Evolutionary conservation across 805 yeast genomes (phyloP), one percentile per base, ranked within the genome.

Genomic region (Zygoascus biomembranicola): DNA sequence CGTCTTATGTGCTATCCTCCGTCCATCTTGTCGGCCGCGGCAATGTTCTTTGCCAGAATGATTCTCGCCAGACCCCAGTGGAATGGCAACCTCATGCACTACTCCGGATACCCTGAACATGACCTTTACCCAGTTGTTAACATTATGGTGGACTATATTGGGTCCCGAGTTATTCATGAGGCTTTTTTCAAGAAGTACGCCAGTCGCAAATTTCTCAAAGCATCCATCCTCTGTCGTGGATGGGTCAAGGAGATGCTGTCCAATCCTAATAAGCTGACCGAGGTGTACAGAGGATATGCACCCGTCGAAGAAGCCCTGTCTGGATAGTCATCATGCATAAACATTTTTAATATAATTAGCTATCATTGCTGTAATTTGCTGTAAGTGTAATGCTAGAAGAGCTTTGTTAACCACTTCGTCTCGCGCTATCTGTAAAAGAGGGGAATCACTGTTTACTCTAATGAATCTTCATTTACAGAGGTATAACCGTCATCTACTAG

Each of bases 121-220:
- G 90, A 86, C 61, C 69, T 94, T 68, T 76, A 77, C 58, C 87
- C 87, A 41, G 83, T 89, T 51, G 79, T 87, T 54, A 82, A 81
- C 58, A 76, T 85, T 73, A 79, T 92, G 57, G 77, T 87, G 68
- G 87, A 84, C 65, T 92, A 87, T 67, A 62, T 73, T 20, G 80
- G 82, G 44, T 77, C 84, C 47, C 96, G 96, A 10, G 87, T 90
- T 51, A 83, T 81, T 55, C 96, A 90, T 70, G 96, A 88, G 65
- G 96, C 89, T 67, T 89, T 92, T 65, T 90, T 89, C 74, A 87
- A 86, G 66, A 94, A 94, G 71, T 94, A 94, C 67, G 92, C 96
- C 48, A 81, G 94, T 32, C 82, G 89, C 66, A 85, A 87, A 67
- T 90, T 84, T 66, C 80, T 94, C 85, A 87, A 88, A 69, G 76